Percentiles rank a stretch among this genome's conserved stretches.
phyloP scores from a whole-genome alignment of 352 stramenopile genomes.

The Phytophthora pseudosyringae region DNA sequence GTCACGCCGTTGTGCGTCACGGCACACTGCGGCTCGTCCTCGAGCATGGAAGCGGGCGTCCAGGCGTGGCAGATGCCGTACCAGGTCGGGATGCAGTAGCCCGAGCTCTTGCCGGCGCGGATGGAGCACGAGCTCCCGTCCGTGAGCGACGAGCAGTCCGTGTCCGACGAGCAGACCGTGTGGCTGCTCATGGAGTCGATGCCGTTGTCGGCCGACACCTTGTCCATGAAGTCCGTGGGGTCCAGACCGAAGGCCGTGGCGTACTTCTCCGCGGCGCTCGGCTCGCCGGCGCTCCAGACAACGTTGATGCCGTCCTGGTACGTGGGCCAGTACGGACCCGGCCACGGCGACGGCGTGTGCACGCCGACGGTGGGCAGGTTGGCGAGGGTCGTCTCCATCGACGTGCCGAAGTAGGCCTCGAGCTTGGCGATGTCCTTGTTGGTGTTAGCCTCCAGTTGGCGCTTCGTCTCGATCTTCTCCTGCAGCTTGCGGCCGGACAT shows the following conservation, averaged over 20 bases:
- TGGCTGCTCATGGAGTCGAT: constrained; percentile 40
- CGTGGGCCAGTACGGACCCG: constrained; percentile 64
- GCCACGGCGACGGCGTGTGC: constrained; percentile 40
- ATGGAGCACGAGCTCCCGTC: constrained; percentile 42
- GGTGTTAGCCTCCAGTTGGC: constrained; percentile 18
- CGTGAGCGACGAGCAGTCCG: constrained; percentile 36
- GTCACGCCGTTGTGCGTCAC: constrained; percentile 47
- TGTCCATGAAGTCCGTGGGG: constrained; percentile 45
- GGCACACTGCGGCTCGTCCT: constrained; percentile 39
- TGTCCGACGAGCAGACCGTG: constrained; percentile 34
- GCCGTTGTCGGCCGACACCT: constrained; percentile 41
- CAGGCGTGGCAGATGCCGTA: constrained; percentile 54
- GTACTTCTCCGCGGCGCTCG: constrained; percentile 53
- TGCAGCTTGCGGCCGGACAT: constrained; percentile 26
- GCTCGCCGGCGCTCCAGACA: constrained; percentile 12
- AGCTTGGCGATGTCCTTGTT: constrained; percentile 38
- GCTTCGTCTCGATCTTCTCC: constrained; percentile 19
- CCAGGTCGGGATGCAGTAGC: constrained; percentile 52
- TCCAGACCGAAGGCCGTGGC: constrained; percentile 50
- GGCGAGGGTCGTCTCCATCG: constrained; percentile 33
- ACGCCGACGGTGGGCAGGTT: constrained; percentile 29
- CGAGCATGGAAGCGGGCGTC: constrained; percentile 40
- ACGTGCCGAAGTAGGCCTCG: constrained; percentile 30
- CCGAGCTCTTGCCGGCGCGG: constrained; percentile 33
- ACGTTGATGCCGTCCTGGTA: constrained; percentile 78